Conservation (phyloP, 2,329 filamentous ascomycete genomes). For the Oidium heveae region DNA sequence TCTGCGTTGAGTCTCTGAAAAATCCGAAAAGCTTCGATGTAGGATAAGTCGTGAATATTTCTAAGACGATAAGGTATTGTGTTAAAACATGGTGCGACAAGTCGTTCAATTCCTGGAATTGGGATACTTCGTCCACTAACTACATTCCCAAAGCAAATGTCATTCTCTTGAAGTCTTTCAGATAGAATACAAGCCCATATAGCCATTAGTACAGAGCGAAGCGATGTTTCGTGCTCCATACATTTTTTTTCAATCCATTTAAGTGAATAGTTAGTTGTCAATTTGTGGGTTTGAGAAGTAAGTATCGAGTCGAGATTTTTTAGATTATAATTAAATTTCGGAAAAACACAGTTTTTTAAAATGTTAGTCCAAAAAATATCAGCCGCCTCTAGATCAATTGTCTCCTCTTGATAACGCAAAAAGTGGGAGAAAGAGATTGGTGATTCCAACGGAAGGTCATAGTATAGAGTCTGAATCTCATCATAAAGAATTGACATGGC, state of each 20-base stretch:
- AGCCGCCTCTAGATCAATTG: conserved; percentile 20
- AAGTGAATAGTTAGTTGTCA: conserved; percentile 4
- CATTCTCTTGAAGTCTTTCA: conserved; percentile 26
- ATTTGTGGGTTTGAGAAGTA: conserved; percentile 4
- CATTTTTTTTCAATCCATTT: conserved; percentile 21
- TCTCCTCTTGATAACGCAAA: conserved; percentile 29
- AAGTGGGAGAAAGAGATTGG: conserved; percentile 36
- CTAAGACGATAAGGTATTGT: conserved; percentile 50
- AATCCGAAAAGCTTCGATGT: conserved; percentile 13
- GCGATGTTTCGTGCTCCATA: conserved; percentile 28
- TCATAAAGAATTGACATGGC: conserved; percentile 44
- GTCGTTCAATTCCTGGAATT: conserved; percentile 37
- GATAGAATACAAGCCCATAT: conserved; percentile 44
- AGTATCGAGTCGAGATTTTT: neutral
- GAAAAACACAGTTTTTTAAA: conserved; percentile 24
- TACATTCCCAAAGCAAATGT: conserved; percentile 74
- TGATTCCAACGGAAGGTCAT: conserved; percentile 20
- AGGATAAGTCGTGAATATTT: conserved; percentile 24
- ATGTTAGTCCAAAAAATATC: conserved; percentile 41
- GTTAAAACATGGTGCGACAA: conserved; percentile 85
- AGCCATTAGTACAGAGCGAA: conserved; percentile 44
- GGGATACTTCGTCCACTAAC: conserved; percentile 49
- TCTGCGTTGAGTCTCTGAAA: conserved; percentile 26
- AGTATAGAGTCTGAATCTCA: conserved; percentile 39
- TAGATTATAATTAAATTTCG: neutral